Percentiles rank a stretch among this genome's conserved stretches.
Conservation (phyloP, 1,139 yeast genomes). For the Groenewaldozyma sp. region DNA sequence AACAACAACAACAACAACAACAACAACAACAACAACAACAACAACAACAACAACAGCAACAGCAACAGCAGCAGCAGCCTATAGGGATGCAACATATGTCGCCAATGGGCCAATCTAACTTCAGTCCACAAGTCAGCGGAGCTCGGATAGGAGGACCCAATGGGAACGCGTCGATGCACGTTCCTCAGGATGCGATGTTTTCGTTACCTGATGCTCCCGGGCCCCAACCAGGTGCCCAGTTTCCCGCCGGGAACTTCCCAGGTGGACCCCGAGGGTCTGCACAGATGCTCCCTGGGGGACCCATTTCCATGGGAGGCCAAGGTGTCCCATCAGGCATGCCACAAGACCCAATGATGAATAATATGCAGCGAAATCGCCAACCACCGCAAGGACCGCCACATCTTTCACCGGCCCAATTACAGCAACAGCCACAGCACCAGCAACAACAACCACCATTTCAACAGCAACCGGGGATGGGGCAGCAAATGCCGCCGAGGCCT, state of each 20-base stretch:
- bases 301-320: too few relatives aligned
- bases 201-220: too few relatives aligned
- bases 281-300: too few relatives aligned
- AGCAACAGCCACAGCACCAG: conserved; percentile 10
- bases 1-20: neutral
- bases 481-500: conserved; percentile 1
- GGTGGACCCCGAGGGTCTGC: too few relatives aligned
- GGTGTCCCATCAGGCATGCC: too few relatives aligned
- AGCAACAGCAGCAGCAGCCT: conserved; percentile 5
- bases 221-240: too few relatives aligned
- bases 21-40: conserved; percentile 3
- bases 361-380: too few relatives aligned
- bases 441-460: conserved; percentile 3
- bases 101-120: neutral
- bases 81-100: conserved; percentile 1
- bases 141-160: too few relatives aligned
- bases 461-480: conserved; percentile 3
- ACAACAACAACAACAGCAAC: conserved; percentile 7
- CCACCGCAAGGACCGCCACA: neutral
- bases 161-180: neutral
- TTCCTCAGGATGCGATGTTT: neutral
- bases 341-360: too few relatives aligned
- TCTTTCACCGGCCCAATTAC: conserved; percentile 3
- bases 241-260: too few relatives aligned
- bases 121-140: neutral